Evolutionary conservation across 179 eudicot genomes (phyloP), one percentile per base, ranked within the genome.

Genomic region (Patellifolia procumbens): DNA sequence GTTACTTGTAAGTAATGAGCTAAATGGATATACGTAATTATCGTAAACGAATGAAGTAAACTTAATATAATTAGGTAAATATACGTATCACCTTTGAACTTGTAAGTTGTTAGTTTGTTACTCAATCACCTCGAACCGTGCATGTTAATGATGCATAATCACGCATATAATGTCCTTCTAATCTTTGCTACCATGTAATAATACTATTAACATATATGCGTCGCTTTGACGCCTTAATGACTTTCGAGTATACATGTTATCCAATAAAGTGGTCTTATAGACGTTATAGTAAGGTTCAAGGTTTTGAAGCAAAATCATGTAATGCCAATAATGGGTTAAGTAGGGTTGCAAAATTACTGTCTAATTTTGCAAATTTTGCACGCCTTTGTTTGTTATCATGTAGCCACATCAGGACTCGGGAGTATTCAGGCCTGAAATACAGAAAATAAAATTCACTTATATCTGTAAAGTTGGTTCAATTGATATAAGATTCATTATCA

Each of bases 311-410:
- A 62, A n/a, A n/a, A n/a, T n/a, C n/a, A n/a, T n/a, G n/a, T n/a
- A n/a, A n/a, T n/a, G n/a, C 24, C 11, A 63, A 63, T 34, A 63
- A 63, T 63, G 68, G n/a, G n/a, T n/a, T n/a, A 63, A 63, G 68
- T 26, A 34, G 12, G 35, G 45, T 63, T 63, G 28, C 20, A 63
- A 35, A 63, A 28, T 63, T 34, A 35, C 26, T 35, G 1, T 26
- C n/a, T 53, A 53, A n/a, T n/a, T n/a, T n/a, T n/a, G n/a, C n/a
- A n/a, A n/a, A n/a, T n/a, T n/a, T n/a, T n/a, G n/a, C n/a, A n/a
- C n/a, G n/a, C n/a, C n/a, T n/a, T n/a, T n/a, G n/a, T n/a, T n/a
- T n/a, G n/a, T n/a, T n/a, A n/a, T 42, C 17, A 51, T 51, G 55
- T 5, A 51, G 55, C 55, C 17, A 51, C 17, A 3, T 51, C 55